Evolutionary conservation across 192 early-diverging fungal species (phyloP).

Genomic region (Helicostylum pulchrum): DNA sequence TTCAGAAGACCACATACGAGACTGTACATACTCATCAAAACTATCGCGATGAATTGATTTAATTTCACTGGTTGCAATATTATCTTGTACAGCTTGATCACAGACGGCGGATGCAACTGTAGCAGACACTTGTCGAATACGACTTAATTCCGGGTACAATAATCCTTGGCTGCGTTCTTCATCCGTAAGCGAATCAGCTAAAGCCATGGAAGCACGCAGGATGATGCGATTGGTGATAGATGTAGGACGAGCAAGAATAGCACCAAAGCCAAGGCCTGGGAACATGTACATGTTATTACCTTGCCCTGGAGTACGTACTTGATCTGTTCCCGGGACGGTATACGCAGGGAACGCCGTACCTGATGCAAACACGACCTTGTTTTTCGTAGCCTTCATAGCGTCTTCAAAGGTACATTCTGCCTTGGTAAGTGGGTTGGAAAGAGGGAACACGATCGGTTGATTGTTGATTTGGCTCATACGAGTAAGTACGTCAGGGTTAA

Average conservation of each 20-base stretch:
- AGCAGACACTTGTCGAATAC: slow-evolving; percentile 85
- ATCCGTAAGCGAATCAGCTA: slow-evolving; percentile 68
- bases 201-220: slow-evolving; percentile 71
- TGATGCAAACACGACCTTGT: slow-evolving; percentile 94
- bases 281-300: slow-evolving; percentile 74
- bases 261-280: slow-evolving; percentile 89
- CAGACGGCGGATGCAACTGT: slow-evolving; percentile 80
- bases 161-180: slow-evolving; percentile 68
- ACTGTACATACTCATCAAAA: slow-evolving; percentile 18
- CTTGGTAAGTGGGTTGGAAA: slow-evolving; percentile 83
- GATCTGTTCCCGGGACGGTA: slow-evolving; percentile 58
- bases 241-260: slow-evolving; percentile 66
- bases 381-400: slow-evolving; percentile 82
- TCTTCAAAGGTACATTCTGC: slow-evolving; percentile 94
- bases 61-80: slow-evolving; percentile 19
- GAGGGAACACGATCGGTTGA: slow-evolving; percentile 86
- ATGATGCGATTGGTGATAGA: slow-evolving; percentile 80
- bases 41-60: not conserved
- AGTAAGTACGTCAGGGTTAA: slow-evolving; percentile 64
- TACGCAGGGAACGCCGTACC: slow-evolving; percentile 91
- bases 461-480: slow-evolving; percentile 76
- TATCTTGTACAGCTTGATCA: slow-evolving; percentile 36
- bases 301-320: slow-evolving; percentile 68
- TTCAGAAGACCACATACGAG: slow-evolving; percentile 26
- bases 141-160: slow-evolving; percentile 81